Percentiles rank a stretch among this genome's conserved stretches.
These are phyloP conservation scores for Rhizopogon vinicolor DNA, from an alignment of 768 basidiomycete genomes.

Conservation along the genomic window DNA sequence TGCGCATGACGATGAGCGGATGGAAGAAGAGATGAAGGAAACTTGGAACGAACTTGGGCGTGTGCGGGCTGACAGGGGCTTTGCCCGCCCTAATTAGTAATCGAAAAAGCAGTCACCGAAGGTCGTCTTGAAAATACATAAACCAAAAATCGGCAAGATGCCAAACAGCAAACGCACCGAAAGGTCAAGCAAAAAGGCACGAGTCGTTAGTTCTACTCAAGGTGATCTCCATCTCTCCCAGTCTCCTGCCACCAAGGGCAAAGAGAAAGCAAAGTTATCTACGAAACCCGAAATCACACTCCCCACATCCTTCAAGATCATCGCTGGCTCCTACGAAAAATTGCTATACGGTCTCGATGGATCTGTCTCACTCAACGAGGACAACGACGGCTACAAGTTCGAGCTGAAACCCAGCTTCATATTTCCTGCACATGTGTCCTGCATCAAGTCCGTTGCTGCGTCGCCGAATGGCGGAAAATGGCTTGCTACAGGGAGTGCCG, in stretches of 20 bases:
- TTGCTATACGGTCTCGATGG: slow-evolving; percentile 88
- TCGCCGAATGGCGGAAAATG: slow-evolving; percentile 91
- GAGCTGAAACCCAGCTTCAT: slow-evolving; percentile 81
- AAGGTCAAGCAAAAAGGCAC: slow-evolving; percentile 19
- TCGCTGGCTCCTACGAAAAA: slow-evolving; percentile 96
- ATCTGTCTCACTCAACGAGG: slow-evolving; percentile 31
- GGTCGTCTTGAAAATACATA: neutral
- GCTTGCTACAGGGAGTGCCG: slow-evolving; percentile 93
- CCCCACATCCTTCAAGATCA: slow-evolving; percentile 72
- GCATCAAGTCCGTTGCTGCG: slow-evolving; percentile 85
- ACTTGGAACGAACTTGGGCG: too few species aligned
- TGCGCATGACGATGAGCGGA: slow-evolving; percentile 42
- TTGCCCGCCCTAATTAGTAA: too few species aligned
- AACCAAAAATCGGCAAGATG: neutral
- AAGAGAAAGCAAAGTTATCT: slow-evolving; percentile 21
- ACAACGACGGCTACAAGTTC: slow-evolving; percentile 25
- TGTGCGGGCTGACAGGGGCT: too few species aligned
- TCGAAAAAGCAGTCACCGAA: too few species aligned
- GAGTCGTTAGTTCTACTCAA: slow-evolving; percentile 14
- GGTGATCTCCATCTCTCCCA: neutral
- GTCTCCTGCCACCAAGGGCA: slow-evolving; percentile 20
- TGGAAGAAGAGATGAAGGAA: slow-evolving; percentile 11
- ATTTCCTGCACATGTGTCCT: slow-evolving; percentile 95
- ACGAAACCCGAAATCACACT: slow-evolving; percentile 16
- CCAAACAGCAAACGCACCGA: slow-evolving; percentile 9